These are phyloP conservation scores for Kwoniella bestiolae DNA, from an alignment of 768 basidiomycete genomes.

Conservation along the genomic window DNA sequence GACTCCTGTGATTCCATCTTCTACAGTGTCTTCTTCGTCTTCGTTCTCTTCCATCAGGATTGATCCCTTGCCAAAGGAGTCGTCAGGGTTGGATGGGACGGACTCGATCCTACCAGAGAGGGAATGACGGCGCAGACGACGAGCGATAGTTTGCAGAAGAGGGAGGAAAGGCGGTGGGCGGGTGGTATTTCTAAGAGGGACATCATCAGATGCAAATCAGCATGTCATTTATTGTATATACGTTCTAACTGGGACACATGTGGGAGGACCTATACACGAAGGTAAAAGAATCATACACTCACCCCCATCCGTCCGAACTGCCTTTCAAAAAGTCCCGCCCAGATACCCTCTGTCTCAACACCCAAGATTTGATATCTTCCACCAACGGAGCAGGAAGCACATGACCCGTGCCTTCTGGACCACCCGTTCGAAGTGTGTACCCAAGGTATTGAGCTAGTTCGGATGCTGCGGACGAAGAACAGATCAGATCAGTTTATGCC, in stretches of 20 bases:
- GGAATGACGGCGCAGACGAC: conserved; percentile 39
- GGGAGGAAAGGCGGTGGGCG: conserved; percentile 50
- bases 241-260: too few relatives aligned
- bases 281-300: conserved; percentile 7
- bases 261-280: neutral
- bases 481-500: too few relatives aligned
- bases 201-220: neutral
- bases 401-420: conserved; percentile 38
- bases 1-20: conserved; percentile 36
- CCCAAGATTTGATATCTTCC: conserved; percentile 53
- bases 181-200: conserved; percentile 9
- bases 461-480: conserved; percentile 31
- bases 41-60: conserved; percentile 48
- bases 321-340: conserved; percentile 42
- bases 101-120: conserved; percentile 32
- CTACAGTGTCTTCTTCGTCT: conserved; percentile 13
- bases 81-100: conserved; percentile 16
- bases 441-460: conserved; percentile 45
- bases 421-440: conserved; percentile 41
- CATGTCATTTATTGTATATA: too few relatives aligned
- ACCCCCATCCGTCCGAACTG: conserved; percentile 42
- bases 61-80: conserved; percentile 19
- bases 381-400: conserved; percentile 42
- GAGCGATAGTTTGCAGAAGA: conserved; percentile 42
- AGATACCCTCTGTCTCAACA: conserved; percentile 39